Conservation (phyloP, 169 alveolate species). For the Cryptosporidium xiaoi region DNA sequence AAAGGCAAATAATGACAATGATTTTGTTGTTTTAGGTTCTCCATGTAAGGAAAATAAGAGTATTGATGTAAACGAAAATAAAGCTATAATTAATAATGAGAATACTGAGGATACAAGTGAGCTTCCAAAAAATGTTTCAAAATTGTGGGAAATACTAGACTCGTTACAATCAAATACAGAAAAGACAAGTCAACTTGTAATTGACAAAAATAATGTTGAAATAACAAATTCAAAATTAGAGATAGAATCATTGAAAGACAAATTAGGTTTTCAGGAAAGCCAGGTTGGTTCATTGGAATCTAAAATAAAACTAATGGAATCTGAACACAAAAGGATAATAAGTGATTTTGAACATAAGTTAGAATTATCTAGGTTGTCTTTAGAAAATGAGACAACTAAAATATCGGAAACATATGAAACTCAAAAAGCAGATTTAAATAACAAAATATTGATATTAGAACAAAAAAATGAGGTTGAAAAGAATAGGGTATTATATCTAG, state of each 20-base stretch:
- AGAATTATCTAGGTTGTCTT: conserved; percentile 26
- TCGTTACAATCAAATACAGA: conserved; percentile 37
- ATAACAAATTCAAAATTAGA: conserved; percentile 55
- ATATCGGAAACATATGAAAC: conserved; percentile 36
- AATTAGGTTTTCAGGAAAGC: conserved; percentile 15
- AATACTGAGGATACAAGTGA: neutral
- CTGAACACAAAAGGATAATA: conserved; percentile 45
- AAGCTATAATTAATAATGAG: neutral
- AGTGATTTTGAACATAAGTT: conserved; percentile 68
- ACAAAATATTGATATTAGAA: conserved; percentile 40
- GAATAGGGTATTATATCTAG: conserved; percentile 45
- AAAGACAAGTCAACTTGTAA: neutral
- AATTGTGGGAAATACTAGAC: conserved; percentile 64
- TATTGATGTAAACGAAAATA: neutral
- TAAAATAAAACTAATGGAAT: conserved; percentile 45
- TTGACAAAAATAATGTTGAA: conserved; percentile 43
- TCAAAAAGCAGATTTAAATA: conserved; percentile 29
- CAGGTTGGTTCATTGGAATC: conserved; percentile 49
- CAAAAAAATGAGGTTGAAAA: conserved; percentile 49
- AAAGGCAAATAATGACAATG: neutral
- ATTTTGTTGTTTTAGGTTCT: neutral
- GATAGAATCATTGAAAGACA: conserved; percentile 36
- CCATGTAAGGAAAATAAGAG: neutral
- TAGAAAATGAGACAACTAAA: conserved; percentile 37
- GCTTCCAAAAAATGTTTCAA: conserved; percentile 54